These are phyloP conservation scores for Obba rivulosa DNA, from an alignment of 768 basidiomycete species.

Conservation along the genomic window DNA sequence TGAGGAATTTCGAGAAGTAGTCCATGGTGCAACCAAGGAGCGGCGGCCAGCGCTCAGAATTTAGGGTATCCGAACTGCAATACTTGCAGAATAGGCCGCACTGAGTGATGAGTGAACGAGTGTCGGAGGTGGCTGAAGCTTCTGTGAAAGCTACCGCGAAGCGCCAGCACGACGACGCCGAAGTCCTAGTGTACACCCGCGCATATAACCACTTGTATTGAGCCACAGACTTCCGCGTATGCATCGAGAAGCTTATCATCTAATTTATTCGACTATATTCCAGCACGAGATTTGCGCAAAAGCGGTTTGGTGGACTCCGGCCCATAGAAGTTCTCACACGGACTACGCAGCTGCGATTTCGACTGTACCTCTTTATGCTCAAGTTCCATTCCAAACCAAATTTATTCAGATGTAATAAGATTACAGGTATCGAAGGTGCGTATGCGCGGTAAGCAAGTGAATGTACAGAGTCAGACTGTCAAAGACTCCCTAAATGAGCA, in stretches of 20 bases:
- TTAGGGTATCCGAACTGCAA: too few species aligned
- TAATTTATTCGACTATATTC: too few species aligned
- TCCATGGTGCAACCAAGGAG: slow-evolving; percentile 44
- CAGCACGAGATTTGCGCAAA: too few species aligned
- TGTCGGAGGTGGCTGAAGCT: background rate
- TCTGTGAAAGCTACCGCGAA: background rate
- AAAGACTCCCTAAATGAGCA: slow-evolving; percentile 1
- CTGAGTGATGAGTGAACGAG: background rate
- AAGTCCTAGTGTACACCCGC: too few species aligned
- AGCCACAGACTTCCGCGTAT: too few species aligned
- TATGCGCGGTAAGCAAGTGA: slow-evolving; percentile 1
- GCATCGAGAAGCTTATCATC: too few species aligned
- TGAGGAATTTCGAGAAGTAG: slow-evolving; percentile 81
- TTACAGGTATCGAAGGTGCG: background rate
- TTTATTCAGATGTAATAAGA: slow-evolving; percentile 1
- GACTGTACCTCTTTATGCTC: too few species aligned
- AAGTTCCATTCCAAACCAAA: too few species aligned
- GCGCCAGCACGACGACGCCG: background rate
- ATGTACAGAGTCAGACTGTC: slow-evolving; percentile 7
- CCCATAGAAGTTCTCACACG: too few species aligned
- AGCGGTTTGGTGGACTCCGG: too few species aligned
- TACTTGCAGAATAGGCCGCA: background rate
- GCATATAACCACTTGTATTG: too few species aligned
- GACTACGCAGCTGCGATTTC: too few species aligned
- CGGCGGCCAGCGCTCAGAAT: background rate